Conservation (phyloP, 1,139 yeast genomes). For the Taphrina sp. region DNA sequence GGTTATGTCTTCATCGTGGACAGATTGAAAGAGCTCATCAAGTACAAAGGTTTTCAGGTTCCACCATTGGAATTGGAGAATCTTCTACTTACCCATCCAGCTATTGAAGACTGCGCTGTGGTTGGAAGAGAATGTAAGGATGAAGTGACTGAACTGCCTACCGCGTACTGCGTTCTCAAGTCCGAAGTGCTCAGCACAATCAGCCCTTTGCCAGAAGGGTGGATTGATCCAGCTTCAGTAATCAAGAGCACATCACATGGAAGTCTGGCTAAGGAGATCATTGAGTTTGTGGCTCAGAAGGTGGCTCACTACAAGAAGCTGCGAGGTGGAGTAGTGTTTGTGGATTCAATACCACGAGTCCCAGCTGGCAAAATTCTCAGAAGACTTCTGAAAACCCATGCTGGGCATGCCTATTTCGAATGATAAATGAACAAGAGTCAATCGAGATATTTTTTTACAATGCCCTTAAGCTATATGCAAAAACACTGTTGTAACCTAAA, state of each 20-base stretch:
- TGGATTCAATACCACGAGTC: slow-evolving; percentile 46
- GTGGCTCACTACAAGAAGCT: slow-evolving; percentile 47
- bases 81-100: slow-evolving; percentile 52
- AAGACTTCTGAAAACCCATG: slow-evolving; percentile 41
- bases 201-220: slow-evolving; percentile 13
- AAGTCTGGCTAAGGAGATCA: slow-evolving; percentile 36
- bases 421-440: not conserved
- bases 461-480: no score
- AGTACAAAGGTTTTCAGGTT: slow-evolving; percentile 69
- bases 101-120: slow-evolving; percentile 46
- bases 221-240: slow-evolving; percentile 6
- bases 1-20: slow-evolving; percentile 60
- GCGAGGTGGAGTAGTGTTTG: slow-evolving; percentile 47
- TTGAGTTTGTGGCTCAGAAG: slow-evolving; percentile 43
- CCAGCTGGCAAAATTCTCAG: slow-evolving; percentile 48
- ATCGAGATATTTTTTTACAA: no score
- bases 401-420: not conserved
- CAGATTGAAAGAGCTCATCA: slow-evolving; percentile 68
- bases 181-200: slow-evolving; percentile 27
- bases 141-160: slow-evolving; percentile 45
- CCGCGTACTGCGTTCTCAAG: slow-evolving; percentile 44
- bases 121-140: slow-evolving; percentile 44
- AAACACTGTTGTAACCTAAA: no score
- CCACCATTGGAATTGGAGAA: slow-evolving; percentile 79
- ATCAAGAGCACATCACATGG: slow-evolving; percentile 29